Percentiles rank a stretch among this genome's conserved stretches.
Evolutionary conservation across 225 moss, liverwort and hornwort species (phyloP).

Genomic region (Sphagnum contortum): DNA sequence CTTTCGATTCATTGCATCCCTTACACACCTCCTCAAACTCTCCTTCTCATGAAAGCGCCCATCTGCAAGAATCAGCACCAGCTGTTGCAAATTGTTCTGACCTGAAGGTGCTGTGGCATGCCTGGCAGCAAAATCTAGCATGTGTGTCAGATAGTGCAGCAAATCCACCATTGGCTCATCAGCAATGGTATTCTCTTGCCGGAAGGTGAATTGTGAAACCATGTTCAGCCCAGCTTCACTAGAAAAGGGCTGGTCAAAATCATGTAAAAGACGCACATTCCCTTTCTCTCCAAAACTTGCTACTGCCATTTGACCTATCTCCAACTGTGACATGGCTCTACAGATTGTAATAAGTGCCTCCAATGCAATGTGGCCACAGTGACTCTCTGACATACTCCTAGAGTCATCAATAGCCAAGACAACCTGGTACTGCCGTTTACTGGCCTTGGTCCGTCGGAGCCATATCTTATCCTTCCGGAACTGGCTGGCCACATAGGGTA

Average conservation of each 20-base stretch:
- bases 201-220: slow-evolving; percentile 85
- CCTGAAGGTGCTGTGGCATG: slow-evolving; percentile 55
- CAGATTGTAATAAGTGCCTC: slow-evolving; percentile 97
- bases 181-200: slow-evolving; percentile 87
- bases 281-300: slow-evolving; percentile 97
- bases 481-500: slow-evolving; percentile 93
- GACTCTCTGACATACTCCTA: slow-evolving; percentile 92
- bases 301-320: slow-evolving; percentile 98
- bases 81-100: slow-evolving; percentile 70
- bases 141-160: slow-evolving; percentile 64
- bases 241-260: slow-evolving; percentile 89
- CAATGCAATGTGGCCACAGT: slow-evolving; percentile 89
- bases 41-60: slow-evolving; percentile 96
- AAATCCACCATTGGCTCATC: slow-evolving; percentile 97
- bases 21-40: slow-evolving; percentile 67
- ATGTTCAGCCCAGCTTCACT: slow-evolving; percentile 80
- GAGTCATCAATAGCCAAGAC: slow-evolving; percentile 96
- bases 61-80: slow-evolving; percentile 87
- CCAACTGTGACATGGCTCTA: slow-evolving; percentile 94
- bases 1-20: slow-evolving; percentile 86
- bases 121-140: slow-evolving; percentile 71
- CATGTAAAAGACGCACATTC: slow-evolving; percentile 80
- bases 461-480: slow-evolving; percentile 98
- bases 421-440: slow-evolving; percentile 92
- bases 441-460: slow-evolving; percentile 93